A percentile compares a stretch with the other conserved stretches of the same genome.
Evolutionary conservation across 768 basidiomycete genomes (phyloP).

Genomic region (Xerocomus spinulosus): DNA sequence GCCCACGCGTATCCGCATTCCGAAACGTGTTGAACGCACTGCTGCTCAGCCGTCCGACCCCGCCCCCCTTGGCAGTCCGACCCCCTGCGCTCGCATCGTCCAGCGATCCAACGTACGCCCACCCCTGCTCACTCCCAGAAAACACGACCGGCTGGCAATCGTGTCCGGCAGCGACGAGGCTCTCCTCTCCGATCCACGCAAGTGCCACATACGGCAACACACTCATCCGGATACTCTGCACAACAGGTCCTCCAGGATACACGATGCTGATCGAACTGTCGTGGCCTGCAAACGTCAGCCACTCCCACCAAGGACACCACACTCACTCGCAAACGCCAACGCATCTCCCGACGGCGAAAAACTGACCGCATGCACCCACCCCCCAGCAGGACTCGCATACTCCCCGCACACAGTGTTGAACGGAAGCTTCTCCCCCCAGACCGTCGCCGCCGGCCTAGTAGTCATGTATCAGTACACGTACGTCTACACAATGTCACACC

Average conservation of each 20-base stretch:
- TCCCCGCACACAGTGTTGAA: slow-evolving; percentile 98
- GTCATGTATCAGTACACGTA: slow-evolving; percentile 6
- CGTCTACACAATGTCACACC: slow-evolving; percentile 15
- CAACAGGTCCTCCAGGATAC: slow-evolving; percentile 74
- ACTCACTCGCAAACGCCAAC: slow-evolving; percentile 88
- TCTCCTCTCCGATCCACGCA: slow-evolving; percentile 78
- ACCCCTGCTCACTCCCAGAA: slow-evolving; percentile 68
- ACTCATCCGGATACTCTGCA: slow-evolving; percentile 71
- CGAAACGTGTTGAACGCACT: slow-evolving; percentile 94
- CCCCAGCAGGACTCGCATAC: slow-evolving; percentile 81
- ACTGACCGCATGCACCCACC: slow-evolving; percentile 94
- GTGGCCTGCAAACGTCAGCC: slow-evolving; percentile 57
- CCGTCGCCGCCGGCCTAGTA: slow-evolving; percentile 73
- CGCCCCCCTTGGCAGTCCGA: slow-evolving; percentile 38
- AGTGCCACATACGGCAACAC: slow-evolving; percentile 82
- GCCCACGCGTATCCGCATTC: slow-evolving; percentile 78
- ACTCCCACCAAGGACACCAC: background rate
- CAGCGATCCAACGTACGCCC: slow-evolving; percentile 76
- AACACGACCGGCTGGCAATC: slow-evolving; percentile 95
- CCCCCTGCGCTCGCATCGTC: slow-evolving; percentile 63
- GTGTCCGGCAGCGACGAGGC: slow-evolving; percentile 89
- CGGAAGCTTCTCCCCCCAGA: slow-evolving; percentile 98
- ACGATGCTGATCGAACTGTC: slow-evolving; percentile 92
- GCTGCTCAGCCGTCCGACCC: slow-evolving; percentile 77
- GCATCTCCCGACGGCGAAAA: slow-evolving; percentile 97